These are phyloP conservation scores for Leishmania lainsoni DNA, from an alignment of 208 protist genomes.

Conservation along the genomic window DNA sequence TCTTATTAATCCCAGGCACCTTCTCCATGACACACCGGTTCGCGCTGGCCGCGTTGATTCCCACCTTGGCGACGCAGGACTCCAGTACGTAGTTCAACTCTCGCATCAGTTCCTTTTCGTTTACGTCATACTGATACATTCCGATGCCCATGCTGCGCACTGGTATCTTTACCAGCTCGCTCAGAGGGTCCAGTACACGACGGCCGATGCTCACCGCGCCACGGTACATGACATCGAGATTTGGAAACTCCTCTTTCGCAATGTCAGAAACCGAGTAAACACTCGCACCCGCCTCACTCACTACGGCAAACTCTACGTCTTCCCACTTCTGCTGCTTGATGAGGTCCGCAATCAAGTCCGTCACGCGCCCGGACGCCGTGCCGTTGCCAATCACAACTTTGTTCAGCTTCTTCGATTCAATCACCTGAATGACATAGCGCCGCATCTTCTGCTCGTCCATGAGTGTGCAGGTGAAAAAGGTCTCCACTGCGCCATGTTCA, in stretches of 20 bases:
- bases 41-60: slow-evolving; percentile 76
- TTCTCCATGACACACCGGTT: slow-evolving; percentile 84
- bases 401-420: slow-evolving; percentile 58
- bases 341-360: slow-evolving; percentile 54
- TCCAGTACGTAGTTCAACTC: slow-evolving; percentile 68
- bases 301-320: slow-evolving; percentile 79
- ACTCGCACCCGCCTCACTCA: slow-evolving; percentile 86
- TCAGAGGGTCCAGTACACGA: slow-evolving; percentile 88
- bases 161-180: slow-evolving; percentile 90
- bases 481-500: slow-evolving; percentile 65
- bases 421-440: slow-evolving; percentile 52
- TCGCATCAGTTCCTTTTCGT: slow-evolving; percentile 56
- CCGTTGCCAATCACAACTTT: slow-evolving; percentile 89
- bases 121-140: slow-evolving; percentile 93
- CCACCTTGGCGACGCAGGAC: slow-evolving; percentile 78
- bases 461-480: slow-evolving; percentile 73
- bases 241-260: slow-evolving; percentile 78
- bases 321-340: slow-evolving; percentile 43
- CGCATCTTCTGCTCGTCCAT: slow-evolving; percentile 67
- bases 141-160: slow-evolving; percentile 89
- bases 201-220: slow-evolving; percentile 89
- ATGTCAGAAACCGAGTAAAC: slow-evolving; percentile 83
- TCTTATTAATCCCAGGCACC: slow-evolving; percentile 73
- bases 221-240: slow-evolving; percentile 74
- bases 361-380: slow-evolving; percentile 68